Evolutionary conservation across 768 basidiomycete genomes (phyloP).

Genomic region (Saitozyma podzolica): DNA sequence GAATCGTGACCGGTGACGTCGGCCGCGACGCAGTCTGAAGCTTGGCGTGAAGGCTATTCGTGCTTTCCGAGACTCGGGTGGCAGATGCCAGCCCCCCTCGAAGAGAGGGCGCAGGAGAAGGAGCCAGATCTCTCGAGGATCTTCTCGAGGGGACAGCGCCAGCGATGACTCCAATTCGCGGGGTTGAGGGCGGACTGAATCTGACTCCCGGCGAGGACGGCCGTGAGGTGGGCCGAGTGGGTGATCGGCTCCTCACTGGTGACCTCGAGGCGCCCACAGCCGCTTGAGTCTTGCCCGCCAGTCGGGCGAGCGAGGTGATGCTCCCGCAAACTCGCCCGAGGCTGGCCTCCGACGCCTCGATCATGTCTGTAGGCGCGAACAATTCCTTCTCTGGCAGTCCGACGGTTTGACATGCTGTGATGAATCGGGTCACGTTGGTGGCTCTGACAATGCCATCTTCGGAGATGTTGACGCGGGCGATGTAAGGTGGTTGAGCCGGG

Average conservation of each 20-base stretch:
- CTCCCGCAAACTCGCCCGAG: slow-evolving; percentile 66
- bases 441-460: slow-evolving; percentile 51
- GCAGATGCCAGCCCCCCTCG: too few relatives aligned
- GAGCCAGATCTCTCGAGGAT: too few relatives aligned
- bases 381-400: slow-evolving; percentile 64
- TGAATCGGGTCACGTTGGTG: slow-evolving; percentile 57
- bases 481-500: slow-evolving; percentile 32
- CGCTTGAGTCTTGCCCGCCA: slow-evolving; percentile 60
- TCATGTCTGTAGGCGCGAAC: slow-evolving; percentile 66
- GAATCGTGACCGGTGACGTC: too few relatives aligned
- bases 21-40: slow-evolving; percentile 5
- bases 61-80: too few relatives aligned
- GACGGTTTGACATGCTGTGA: slow-evolving; percentile 72
- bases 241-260: neutral
- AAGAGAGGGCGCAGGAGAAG: too few relatives aligned
- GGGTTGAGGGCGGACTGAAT: slow-evolving; percentile 3
- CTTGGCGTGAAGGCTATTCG: slow-evolving; percentile 22
- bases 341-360: slow-evolving; percentile 68
- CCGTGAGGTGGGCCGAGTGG: neutral
- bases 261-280: slow-evolving; percentile 14
- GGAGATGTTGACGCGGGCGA: slow-evolving; percentile 30
- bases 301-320: slow-evolving; percentile 67
- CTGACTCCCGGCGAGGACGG: too few relatives aligned
- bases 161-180: neutral
- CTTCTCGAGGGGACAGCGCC: too few relatives aligned